Evolutionary conservation across 768 basidiomycete species (phyloP).

Genomic region (Macrolepiota fuliginosa): DNA sequence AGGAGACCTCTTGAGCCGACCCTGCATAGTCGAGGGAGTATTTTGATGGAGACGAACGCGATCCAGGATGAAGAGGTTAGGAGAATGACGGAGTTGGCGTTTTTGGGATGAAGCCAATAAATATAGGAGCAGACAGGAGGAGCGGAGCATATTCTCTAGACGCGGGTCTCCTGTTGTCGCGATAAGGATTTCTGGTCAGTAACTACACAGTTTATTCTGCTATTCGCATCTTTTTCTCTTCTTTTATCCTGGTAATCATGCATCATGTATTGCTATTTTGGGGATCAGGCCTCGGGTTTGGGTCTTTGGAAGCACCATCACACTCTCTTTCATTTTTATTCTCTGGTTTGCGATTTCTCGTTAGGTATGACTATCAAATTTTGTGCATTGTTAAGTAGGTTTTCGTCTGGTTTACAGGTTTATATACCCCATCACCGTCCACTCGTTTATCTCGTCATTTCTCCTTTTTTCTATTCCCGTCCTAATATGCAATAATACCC

Average conservation of each 20-base stretch:
- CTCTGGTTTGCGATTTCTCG: background rate
- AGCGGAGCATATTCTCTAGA: background rate
- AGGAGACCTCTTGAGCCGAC: slow-evolving; percentile 37
- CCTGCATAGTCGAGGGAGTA: slow-evolving; percentile 57
- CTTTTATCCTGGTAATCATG: background rate
- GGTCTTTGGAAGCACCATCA: background rate
- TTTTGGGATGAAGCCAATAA: slow-evolving; percentile 35
- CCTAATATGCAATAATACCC: background rate
- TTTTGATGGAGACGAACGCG: slow-evolving; percentile 45
- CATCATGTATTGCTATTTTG: too few species aligned
- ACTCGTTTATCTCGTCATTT: background rate
- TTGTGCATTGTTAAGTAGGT: background rate
- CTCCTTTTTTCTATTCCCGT: background rate
- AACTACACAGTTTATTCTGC: background rate
- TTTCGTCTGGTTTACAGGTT: background rate
- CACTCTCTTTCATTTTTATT: background rate
- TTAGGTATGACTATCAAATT: background rate
- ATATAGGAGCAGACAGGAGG: background rate
- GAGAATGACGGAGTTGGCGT: slow-evolving; percentile 71
- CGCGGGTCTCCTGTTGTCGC: background rate
- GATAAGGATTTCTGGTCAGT: slow-evolving; percentile 7
- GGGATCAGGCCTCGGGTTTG: too few species aligned
- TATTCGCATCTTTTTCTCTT: background rate
- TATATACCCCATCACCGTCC: background rate
- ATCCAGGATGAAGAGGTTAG: slow-evolving; percentile 71